Percentiles rank a stretch among this genome's conserved stretches.
These are phyloP conservation scores for Phytopythium helicoides DNA, from an alignment of 352 stramenopile species.

Conservation along the genomic window DNA sequence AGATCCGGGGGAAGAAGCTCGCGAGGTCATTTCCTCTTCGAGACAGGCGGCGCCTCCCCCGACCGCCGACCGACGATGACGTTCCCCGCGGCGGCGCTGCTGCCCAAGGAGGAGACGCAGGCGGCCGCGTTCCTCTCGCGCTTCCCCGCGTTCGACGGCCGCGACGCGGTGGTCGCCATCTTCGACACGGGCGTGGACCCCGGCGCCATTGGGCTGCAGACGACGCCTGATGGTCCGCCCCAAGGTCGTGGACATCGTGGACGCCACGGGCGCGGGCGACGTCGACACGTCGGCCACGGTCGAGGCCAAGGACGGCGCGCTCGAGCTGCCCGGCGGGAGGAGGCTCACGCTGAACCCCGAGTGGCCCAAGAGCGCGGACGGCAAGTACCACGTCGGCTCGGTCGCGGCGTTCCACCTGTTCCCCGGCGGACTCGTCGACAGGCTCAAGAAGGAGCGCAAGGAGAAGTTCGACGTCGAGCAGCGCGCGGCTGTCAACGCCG, in stretches of 20 bases:
- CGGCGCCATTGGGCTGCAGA: constrained; percentile 83
- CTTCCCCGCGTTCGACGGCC: constrained; percentile 89
- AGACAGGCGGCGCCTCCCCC: not conserved
- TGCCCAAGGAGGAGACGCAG: constrained; percentile 93
- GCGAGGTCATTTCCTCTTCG: too few relatives aligned
- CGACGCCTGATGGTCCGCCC: constrained; percentile 81
- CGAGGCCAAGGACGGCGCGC: constrained; percentile 43
- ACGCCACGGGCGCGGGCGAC: constrained; percentile 94
- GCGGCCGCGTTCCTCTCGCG: constrained; percentile 71
- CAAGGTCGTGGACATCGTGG: constrained; percentile 95
- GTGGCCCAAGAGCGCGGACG: constrained; percentile 53
- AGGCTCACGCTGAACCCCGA: constrained; percentile 73
- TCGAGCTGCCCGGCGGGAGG: constrained; percentile 37
- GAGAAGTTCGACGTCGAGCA: constrained; percentile 79
- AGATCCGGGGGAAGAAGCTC: not conserved
- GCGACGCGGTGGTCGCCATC: constrained; percentile 91
- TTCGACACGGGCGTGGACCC: constrained; percentile 96
- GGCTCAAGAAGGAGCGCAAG: constrained; percentile 80
- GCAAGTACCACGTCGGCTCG: constrained; percentile 81
- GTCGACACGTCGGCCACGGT: constrained; percentile 84
- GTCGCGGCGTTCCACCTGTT: constrained; percentile 90
- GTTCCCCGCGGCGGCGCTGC: constrained; percentile 61
- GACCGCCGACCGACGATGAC: constrained; percentile 29
- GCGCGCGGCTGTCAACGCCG: constrained; percentile 55
- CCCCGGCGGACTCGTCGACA: constrained; percentile 60